Evolutionary conservation across 2,329 filamentous ascomycete genomes (phyloP).

Genomic region (Xylaria sp.): DNA sequence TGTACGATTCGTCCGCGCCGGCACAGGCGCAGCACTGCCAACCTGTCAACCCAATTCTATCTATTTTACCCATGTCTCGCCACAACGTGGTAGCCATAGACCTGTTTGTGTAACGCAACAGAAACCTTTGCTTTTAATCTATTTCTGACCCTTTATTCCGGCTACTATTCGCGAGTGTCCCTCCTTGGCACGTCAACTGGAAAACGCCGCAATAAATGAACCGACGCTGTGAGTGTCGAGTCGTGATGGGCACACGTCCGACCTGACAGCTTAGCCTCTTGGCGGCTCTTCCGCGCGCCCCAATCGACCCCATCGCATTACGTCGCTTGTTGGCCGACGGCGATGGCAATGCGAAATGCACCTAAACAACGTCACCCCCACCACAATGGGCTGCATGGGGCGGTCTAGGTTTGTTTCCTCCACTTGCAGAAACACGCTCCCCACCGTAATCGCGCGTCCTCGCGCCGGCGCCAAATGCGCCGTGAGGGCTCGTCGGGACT

Average conservation of each 20-base stretch:
- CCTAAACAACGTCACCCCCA: neutral
- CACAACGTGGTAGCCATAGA: too few relatives aligned
- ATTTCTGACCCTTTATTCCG: too few relatives aligned
- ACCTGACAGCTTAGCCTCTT: constrained; percentile 28
- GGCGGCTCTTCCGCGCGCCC: constrained; percentile 28
- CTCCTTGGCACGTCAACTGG: constrained; percentile 16
- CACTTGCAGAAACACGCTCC: constrained; percentile 14
- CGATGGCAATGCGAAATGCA: neutral
- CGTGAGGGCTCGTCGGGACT: constrained; percentile 16
- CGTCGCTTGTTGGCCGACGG: constrained; percentile 19
- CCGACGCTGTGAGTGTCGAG: neutral
- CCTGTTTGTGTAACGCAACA: too few relatives aligned
- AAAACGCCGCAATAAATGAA: constrained; percentile 8
- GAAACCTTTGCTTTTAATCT: too few relatives aligned
- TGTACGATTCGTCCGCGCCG: too few relatives aligned
- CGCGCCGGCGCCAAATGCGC: constrained; percentile 6
- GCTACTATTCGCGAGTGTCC: too few relatives aligned
- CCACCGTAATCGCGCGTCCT: constrained; percentile 10
- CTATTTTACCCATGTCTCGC: too few relatives aligned
- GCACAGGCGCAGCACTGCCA: too few relatives aligned
- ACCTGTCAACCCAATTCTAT: too few relatives aligned
- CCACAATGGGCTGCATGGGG: neutral
- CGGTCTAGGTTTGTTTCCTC: constrained; percentile 1
- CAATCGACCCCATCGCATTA: constrained; percentile 26
- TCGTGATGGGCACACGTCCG: constrained; percentile 5